Conservation (phyloP, 257 asterid genomes). For the Nicotiana noctiflora region DNA sequence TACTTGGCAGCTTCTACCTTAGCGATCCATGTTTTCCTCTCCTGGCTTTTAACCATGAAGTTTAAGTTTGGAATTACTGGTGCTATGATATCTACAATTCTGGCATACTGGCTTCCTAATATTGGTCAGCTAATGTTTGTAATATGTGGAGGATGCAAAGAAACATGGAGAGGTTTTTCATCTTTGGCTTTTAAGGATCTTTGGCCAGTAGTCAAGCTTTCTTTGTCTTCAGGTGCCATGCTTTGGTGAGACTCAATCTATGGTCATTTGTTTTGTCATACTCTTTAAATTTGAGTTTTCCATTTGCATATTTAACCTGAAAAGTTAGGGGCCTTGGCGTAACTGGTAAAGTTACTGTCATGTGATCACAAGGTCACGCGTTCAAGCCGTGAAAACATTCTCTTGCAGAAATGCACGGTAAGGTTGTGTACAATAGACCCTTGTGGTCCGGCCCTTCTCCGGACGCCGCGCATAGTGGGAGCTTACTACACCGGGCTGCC, state of each 20-base stretch:
- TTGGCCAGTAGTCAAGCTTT: slow-evolving; percentile 60
- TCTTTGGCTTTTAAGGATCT: slow-evolving; percentile 57
- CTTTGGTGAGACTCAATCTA: slow-evolving; percentile 36
- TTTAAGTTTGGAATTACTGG: slow-evolving; percentile 47
- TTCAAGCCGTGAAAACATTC: too few species aligned
- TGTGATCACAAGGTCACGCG: too few species aligned
- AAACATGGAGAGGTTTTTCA: slow-evolving; percentile 70
- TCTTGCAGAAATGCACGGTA: too few species aligned
- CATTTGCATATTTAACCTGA: not conserved
- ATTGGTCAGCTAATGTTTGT: slow-evolving; percentile 47
- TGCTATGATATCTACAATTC: slow-evolving; percentile 49
- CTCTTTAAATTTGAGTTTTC: not conserved
- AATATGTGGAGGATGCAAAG: slow-evolving; percentile 51
- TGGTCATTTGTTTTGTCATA: not conserved
- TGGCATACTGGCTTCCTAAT: slow-evolving; percentile 78
- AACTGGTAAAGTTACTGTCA: too few species aligned
- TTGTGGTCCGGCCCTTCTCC: too few species aligned
- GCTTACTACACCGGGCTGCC: too few species aligned
- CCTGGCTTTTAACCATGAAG: slow-evolving; percentile 57
- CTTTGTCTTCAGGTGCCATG: slow-evolving; percentile 75
- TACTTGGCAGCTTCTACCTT: slow-evolving; percentile 49
- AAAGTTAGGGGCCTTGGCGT: too few species aligned
- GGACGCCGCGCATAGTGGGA: too few species aligned
- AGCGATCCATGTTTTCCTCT: slow-evolving; percentile 42
- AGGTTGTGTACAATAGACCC: too few species aligned